Conservation (phyloP, 164 flowering plant genomes). For the Umbellularia californica region DNA sequence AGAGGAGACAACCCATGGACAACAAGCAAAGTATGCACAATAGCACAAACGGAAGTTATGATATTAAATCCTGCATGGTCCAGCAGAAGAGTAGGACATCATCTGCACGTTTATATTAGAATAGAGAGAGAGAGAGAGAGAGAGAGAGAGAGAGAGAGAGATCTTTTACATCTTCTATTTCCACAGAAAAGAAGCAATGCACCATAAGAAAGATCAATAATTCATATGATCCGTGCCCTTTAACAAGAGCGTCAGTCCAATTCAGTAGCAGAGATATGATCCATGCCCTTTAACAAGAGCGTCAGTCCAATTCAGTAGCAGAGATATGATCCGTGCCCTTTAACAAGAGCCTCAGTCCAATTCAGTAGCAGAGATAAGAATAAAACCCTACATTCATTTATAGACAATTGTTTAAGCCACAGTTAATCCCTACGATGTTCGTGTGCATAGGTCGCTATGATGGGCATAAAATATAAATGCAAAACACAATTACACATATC, state of each 20-base stretch:
- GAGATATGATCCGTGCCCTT: background rate
- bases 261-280: too few species aligned
- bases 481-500: background rate
- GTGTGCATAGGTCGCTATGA: background rate
- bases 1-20: background rate
- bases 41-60: background rate
- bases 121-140: background rate
- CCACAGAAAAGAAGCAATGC: background rate
- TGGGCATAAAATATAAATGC: background rate
- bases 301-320: background rate
- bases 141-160: background rate
- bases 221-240: background rate
- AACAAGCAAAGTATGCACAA: background rate
- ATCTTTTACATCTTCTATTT: background rate
- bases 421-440: background rate
- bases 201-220: background rate
- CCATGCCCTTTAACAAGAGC: background rate
- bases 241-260: too few species aligned
- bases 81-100: background rate
- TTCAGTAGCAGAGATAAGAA: background rate
- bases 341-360: background rate
- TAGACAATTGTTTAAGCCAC: too few species aligned
- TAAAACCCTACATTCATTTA: background rate
- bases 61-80: slow-evolving; percentile 1
- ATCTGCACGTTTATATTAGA: background rate